A percentile compares a stretch with the other conserved stretches of the same genome.
Evolutionary conservation across 2,329 filamentous ascomycete genomes (phyloP).

Genomic region (Ascochyta pisi): DNA sequence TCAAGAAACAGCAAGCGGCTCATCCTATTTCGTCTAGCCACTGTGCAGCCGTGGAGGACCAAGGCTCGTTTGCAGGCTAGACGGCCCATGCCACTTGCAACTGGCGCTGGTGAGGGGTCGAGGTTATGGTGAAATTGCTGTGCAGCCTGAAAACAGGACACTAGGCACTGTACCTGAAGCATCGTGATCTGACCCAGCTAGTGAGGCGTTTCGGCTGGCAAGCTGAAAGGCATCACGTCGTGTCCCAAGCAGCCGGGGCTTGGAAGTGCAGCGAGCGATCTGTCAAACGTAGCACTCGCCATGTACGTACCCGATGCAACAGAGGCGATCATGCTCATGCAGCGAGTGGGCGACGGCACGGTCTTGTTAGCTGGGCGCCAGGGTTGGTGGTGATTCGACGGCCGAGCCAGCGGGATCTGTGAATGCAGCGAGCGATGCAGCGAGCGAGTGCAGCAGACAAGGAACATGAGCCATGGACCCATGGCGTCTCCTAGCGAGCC

Average conservation of each 20-base stretch:
- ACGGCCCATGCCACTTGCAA: slow-evolving; percentile 4
- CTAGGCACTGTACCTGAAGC: slow-evolving; percentile 10
- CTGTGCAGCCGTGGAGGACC: neutral
- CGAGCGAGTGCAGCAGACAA: slow-evolving; percentile 18
- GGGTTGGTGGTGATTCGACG: slow-evolving; percentile 28
- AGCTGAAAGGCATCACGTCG: neutral
- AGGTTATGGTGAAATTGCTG: slow-evolving; percentile 3
- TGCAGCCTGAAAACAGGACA: slow-evolving; percentile 1
- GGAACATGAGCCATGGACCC: slow-evolving; percentile 3
- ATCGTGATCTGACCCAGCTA: slow-evolving; percentile 5
- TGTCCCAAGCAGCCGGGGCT: slow-evolving; percentile 2
- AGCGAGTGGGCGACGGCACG: slow-evolving; percentile 9
- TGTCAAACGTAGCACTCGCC: slow-evolving; percentile 18
- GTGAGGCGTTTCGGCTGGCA: slow-evolving; percentile 4
- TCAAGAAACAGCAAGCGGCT: slow-evolving; percentile 10
- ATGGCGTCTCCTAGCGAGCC: slow-evolving; percentile 3
- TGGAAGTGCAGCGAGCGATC: slow-evolving; percentile 9
- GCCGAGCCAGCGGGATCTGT: slow-evolving; percentile 20
- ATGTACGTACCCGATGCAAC: slow-evolving; percentile 9
- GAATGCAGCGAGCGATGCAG: slow-evolving; percentile 20
- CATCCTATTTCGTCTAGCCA: slow-evolving; percentile 1
- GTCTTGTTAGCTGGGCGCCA: slow-evolving; percentile 21
- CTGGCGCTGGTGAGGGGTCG: slow-evolving; percentile 10
- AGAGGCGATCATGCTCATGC: slow-evolving; percentile 21
- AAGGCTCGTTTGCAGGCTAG: neutral